Evolutionary conservation across 352 stramenopile species (phyloP).

Genomic region (Pythium oligandrum): DNA sequence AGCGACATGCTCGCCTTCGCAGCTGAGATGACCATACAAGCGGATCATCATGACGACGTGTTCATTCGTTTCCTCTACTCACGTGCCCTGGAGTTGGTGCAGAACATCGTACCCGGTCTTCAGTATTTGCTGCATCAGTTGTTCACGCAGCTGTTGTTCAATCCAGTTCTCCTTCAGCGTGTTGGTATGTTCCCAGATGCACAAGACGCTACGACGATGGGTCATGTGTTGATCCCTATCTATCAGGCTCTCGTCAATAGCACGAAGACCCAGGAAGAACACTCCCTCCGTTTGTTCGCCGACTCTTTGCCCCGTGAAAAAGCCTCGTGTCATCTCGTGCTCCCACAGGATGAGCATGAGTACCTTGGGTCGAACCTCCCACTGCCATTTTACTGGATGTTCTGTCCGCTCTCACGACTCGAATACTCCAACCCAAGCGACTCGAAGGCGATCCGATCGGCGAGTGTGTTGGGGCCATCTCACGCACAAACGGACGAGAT

Average conservation of each 20-base stretch:
- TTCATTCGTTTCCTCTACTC: slow-evolving; percentile 37
- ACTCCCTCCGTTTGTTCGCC: slow-evolving; percentile 37
- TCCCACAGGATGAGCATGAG: slow-evolving; percentile 49
- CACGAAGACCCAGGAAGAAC: slow-evolving; percentile 46
- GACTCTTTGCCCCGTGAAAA: slow-evolving; percentile 18
- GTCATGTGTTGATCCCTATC: slow-evolving; percentile 50
- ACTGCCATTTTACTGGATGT: slow-evolving; percentile 64
- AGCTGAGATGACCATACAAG: slow-evolving; percentile 9
- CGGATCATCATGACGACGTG: slow-evolving; percentile 20
- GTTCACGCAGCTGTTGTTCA: slow-evolving; percentile 46
- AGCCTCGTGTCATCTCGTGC: slow-evolving; percentile 48
- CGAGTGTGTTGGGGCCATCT: slow-evolving; percentile 20
- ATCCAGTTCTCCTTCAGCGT: slow-evolving; percentile 28
- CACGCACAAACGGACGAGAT: slow-evolving; percentile 59
- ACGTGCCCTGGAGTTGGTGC: slow-evolving; percentile 32
- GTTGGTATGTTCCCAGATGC: slow-evolving; percentile 41
- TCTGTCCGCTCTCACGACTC: slow-evolving; percentile 62
- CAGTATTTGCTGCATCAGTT: slow-evolving; percentile 46
- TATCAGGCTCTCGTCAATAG: slow-evolving; percentile 63
- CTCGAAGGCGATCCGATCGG: slow-evolving; percentile 11
- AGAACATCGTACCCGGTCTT: slow-evolving; percentile 32
- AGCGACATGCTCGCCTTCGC: slow-evolving; percentile 15
- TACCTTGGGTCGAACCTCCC: slow-evolving; percentile 53
- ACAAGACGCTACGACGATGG: slow-evolving; percentile 37
- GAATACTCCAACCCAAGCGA: slow-evolving; percentile 34